Conservation (phyloP, 1,284 basidiomycete species). For the Apiotrichum gamsii region DNA sequence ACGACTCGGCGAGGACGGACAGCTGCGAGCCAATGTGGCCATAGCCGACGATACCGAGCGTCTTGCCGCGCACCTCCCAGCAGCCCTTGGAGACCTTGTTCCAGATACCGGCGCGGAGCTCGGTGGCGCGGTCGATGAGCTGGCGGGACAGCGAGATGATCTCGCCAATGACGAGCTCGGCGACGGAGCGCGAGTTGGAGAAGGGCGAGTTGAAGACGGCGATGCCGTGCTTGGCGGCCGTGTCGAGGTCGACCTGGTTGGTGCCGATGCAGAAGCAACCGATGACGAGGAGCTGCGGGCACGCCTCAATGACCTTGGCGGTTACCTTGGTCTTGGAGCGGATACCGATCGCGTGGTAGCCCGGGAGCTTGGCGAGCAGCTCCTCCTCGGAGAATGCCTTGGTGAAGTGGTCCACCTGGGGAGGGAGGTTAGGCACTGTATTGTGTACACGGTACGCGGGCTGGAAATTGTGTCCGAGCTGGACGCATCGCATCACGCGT, state of each 20-base stretch:
- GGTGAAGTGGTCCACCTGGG: slow-evolving; percentile 80
- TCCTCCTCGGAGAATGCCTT: slow-evolving; percentile 88
- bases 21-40: slow-evolving; percentile 98
- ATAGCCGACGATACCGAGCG: slow-evolving; percentile 94
- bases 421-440: neutral
- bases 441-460: no score
- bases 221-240: slow-evolving; percentile 82
- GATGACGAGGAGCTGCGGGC: slow-evolving; percentile 84
- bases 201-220: slow-evolving; percentile 99
- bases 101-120: slow-evolving; percentile 87
- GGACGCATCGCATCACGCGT: no score
- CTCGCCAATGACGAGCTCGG: slow-evolving; percentile 94
- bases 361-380: slow-evolving; percentile 75
- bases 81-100: slow-evolving; percentile 99
- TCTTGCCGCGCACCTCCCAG: slow-evolving; percentile 98
- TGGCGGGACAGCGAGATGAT: slow-evolving; percentile 92
- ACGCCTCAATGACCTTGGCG: slow-evolving; percentile 76
- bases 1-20: slow-evolving; percentile 91
- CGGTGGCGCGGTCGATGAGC: slow-evolving; percentile 78
- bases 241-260: slow-evolving; percentile 89
- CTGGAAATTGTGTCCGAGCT: no score
- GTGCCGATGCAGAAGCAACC: slow-evolving; percentile 99
- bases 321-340: slow-evolving; percentile 97
- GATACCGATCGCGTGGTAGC: slow-evolving; percentile 93
- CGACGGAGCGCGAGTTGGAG: slow-evolving; percentile 98